Conservation (phyloP, 208 protist genomes). For the Trypanosoma cruzi region DNA sequence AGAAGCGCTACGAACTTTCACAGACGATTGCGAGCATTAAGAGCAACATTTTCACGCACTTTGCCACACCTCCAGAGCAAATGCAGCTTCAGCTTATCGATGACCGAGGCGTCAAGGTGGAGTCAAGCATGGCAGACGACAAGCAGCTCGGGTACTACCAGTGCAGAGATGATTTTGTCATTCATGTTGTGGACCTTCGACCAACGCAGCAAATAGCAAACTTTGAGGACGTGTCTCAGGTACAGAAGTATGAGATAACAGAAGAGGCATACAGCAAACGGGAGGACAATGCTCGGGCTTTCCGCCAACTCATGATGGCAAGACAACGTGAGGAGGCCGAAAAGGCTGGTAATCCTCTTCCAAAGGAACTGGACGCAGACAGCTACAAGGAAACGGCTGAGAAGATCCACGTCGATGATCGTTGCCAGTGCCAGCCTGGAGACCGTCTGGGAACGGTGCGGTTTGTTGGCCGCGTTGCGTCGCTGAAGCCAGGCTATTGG, state of each 20-base stretch:
- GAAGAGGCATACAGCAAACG: constrained; percentile 92
- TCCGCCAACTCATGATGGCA: constrained; percentile 77
- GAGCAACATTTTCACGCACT: constrained; percentile 78
- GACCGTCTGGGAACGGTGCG: constrained; percentile 84
- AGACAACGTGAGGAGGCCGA: constrained; percentile 73
- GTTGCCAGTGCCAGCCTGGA: constrained; percentile 82
- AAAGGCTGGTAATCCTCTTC: constrained; percentile 49
- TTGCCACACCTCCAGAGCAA: constrained; percentile 67
- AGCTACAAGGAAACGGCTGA: constrained; percentile 72
- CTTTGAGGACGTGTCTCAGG: constrained; percentile 85
- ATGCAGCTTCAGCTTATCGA: constrained; percentile 86
- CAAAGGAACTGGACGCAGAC: constrained; percentile 55
- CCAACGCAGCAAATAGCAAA: constrained; percentile 64
- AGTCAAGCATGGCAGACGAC: constrained; percentile 63
- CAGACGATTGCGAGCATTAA: constrained; percentile 86
- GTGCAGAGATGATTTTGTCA: constrained; percentile 75
- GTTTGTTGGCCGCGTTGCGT: constrained; percentile 84
- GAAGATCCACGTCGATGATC: constrained; percentile 79
- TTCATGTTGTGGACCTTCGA: constrained; percentile 90
- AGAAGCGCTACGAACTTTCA: constrained; percentile 85
- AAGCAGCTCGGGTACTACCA: constrained; percentile 89
- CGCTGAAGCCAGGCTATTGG: constrained; percentile 90
- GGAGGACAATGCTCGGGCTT: constrained; percentile 75
- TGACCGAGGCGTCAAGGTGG: constrained; percentile 58
- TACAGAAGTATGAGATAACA: constrained; percentile 92